phyloP scores from a whole-genome alignment of 2,329 filamentous ascomycete genomes.

The Neoascochyta sp. region DNA sequence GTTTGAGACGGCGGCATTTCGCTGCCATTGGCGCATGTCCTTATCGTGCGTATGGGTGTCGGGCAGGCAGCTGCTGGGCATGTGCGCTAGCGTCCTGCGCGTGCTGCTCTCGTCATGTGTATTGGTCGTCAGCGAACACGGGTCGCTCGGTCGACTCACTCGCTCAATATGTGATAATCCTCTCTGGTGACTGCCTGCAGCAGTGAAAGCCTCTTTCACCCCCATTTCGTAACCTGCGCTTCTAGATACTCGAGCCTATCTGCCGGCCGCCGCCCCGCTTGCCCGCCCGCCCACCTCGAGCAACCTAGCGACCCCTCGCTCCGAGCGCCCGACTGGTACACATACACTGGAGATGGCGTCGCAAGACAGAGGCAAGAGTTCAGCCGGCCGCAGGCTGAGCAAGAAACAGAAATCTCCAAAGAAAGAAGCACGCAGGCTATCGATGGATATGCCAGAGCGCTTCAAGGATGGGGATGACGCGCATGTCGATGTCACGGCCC shows the following conservation, averaged over 20 bases:
- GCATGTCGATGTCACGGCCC: constrained; percentile 58
- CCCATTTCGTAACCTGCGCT: constrained; percentile 1
- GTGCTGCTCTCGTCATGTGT: constrained; percentile 8
- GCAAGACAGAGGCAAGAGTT: constrained; percentile 28
- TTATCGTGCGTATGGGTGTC: too few relatives aligned
- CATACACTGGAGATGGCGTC: constrained; percentile 31
- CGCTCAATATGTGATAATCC: constrained; percentile 31
- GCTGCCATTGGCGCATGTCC: constrained; percentile 1
- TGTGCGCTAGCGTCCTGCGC: constrained; percentile 19
- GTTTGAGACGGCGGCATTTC: too few relatives aligned
- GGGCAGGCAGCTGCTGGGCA: too few relatives aligned
- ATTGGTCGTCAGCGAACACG: constrained; percentile 27
- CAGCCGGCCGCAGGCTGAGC: constrained; percentile 28
- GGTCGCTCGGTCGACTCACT: constrained; percentile 27
- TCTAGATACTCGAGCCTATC: constrained; percentile 8
- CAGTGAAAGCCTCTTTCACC: constrained; percentile 17
- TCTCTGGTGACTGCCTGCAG: constrained; percentile 27
- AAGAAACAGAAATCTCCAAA: constrained; percentile 32
- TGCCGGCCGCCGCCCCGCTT: constrained; percentile 12
- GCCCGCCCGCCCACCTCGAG: constrained; percentile 9
- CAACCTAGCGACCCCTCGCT: constrained; percentile 4
- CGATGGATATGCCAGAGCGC: constrained; percentile 55
- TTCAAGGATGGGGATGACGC: constrained; percentile 58
- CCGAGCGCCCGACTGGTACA: too few relatives aligned
- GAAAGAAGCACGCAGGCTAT: constrained; percentile 32